A percentile compares a stretch with the other conserved stretches of the same genome.
phyloP scores from a whole-genome alignment of 306 rosid species.

The Neltuma alba region DNA sequence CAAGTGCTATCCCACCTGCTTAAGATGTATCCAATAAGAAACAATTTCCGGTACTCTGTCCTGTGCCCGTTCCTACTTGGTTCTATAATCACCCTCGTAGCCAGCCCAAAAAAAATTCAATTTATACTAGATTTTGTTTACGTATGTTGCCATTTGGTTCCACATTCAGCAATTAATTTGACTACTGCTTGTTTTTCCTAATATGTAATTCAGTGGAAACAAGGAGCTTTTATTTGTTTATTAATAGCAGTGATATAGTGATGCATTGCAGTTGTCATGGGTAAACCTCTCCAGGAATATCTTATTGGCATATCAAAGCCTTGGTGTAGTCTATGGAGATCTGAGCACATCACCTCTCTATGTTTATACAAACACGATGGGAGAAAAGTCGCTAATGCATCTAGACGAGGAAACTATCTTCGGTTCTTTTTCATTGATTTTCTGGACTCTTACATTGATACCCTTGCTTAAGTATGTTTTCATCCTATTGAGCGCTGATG shows the following conservation, averaged over 20 bases:
- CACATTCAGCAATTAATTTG: not conserved
- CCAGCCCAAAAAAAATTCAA: too few species aligned
- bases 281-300: conserved; percentile 55
- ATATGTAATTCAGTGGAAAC: not conserved
- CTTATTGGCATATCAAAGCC: conserved; percentile 79
- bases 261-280: conserved; percentile 68
- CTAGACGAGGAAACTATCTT: conserved; percentile 65
- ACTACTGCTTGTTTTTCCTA: not conserved
- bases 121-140: too few species aligned
- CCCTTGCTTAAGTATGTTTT: conserved; percentile 76
- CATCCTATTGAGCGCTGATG: conserved; percentile 69
- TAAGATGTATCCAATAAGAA: not conserved
- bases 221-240: not conserved
- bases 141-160: too few species aligned
- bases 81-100: too few species aligned
- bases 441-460: conserved; percentile 76
- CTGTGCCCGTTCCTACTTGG: too few species aligned
- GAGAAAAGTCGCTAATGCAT: conserved; percentile 50
- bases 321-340: conserved; percentile 87
- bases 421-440: conserved; percentile 80
- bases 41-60: not conserved
- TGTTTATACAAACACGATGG: conserved; percentile 61
- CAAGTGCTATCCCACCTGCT: too few species aligned
- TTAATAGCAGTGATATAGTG: not conserved
- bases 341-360: conserved; percentile 85